Percentiles rank a stretch among this genome's conserved stretches.
phyloP scores from a whole-genome alignment of 83 land plant species.

The Diphasiastrum complanatum region DNA sequence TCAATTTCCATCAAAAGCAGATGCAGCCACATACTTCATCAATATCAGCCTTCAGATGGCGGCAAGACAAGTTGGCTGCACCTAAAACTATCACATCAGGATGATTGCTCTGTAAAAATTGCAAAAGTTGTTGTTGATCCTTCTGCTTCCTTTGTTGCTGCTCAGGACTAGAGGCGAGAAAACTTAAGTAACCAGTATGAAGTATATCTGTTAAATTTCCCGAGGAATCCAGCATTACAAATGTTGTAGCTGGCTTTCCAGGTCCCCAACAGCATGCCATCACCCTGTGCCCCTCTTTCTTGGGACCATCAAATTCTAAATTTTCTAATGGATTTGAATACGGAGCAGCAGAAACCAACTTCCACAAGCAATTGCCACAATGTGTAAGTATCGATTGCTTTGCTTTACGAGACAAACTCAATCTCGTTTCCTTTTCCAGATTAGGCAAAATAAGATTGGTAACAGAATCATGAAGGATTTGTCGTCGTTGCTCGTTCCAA shows the following conservation, averaged over 20 bases:
- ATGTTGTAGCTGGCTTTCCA: slow-evolving; percentile 78
- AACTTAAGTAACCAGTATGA: slow-evolving; percentile 54
- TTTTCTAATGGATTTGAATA: no score
- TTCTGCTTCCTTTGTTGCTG: slow-evolving; percentile 66
- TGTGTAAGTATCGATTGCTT: slow-evolving; percentile 67
- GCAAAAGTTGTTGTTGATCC: slow-evolving; percentile 68
- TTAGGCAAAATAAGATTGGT: slow-evolving; percentile 50
- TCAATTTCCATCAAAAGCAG: background rate
- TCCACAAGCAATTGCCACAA: slow-evolving; percentile 70
- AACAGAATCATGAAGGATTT: slow-evolving; percentile 63
- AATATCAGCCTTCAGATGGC: slow-evolving; percentile 53
- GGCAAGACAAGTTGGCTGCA: slow-evolving; percentile 68
- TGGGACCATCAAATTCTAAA: no score
- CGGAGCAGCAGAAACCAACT: slow-evolving; percentile 67
- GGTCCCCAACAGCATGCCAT: slow-evolving; percentile 95
- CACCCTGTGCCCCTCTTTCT: slow-evolving; percentile 49
- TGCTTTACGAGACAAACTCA: slow-evolving; percentile 50
- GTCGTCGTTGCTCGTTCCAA: slow-evolving; percentile 90
- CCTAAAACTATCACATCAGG: slow-evolving; percentile 82
- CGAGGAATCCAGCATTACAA: slow-evolving; percentile 91
- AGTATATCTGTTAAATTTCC: slow-evolving; percentile 77
- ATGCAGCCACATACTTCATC: slow-evolving; percentile 73
- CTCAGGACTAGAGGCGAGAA: slow-evolving; percentile 46
- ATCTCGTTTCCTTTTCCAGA: slow-evolving; percentile 87
- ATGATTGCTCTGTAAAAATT: slow-evolving; percentile 73